Percentiles rank a stretch among this genome's conserved stretches.
phyloP scores from a whole-genome alignment of 2,329 filamentous ascomycete species.

The Ophiostoma ulmi region DNA sequence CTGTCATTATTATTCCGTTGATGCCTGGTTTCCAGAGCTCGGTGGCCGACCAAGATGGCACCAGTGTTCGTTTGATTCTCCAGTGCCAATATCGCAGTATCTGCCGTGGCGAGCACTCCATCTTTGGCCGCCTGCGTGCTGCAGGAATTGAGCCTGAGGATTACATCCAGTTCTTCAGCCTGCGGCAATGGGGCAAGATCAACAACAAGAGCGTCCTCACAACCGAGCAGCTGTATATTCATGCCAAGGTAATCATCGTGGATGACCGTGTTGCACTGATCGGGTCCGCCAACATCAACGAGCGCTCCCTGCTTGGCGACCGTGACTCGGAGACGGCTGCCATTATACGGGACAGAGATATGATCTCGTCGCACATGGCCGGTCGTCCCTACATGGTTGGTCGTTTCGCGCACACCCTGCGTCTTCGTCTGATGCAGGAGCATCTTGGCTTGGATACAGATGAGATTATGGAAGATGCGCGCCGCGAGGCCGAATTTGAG shows the following conservation, averaged over 20 bases:
- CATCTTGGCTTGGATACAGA: slow-evolving; percentile 95
- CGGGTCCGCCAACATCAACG: slow-evolving; percentile 97
- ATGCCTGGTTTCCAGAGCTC: slow-evolving; percentile 99
- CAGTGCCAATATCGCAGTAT: slow-evolving; percentile 96
- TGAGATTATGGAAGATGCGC: slow-evolving; percentile 75
- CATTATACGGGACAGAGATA: slow-evolving; percentile 85
- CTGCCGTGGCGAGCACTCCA: slow-evolving; percentile 83
- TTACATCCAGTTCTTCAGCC: slow-evolving; percentile 90
- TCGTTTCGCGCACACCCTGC: slow-evolving; percentile 85
- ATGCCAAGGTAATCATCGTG: slow-evolving; percentile 93
- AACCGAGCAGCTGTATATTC: slow-evolving; percentile 96
- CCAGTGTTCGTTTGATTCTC: slow-evolving; percentile 90
- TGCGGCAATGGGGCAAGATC: slow-evolving; percentile 89
- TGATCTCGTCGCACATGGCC: slow-evolving; percentile 87
- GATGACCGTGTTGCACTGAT: slow-evolving; percentile 92
- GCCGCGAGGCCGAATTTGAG: slow-evolving; percentile 52
- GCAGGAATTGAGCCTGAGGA: slow-evolving; percentile 86
- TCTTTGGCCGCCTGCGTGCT: slow-evolving; percentile 78
- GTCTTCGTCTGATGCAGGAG: slow-evolving; percentile 91
- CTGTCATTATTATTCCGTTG: slow-evolving; percentile 82
- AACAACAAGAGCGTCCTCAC: slow-evolving; percentile 75
- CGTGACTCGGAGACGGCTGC: slow-evolving; percentile 90
- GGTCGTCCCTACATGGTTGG: slow-evolving; percentile 85
- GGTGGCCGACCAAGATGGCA: slow-evolving; percentile 88
- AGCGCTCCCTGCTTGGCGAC: slow-evolving; percentile 87